A percentile compares a stretch with the other conserved stretches of the same genome.
Conservation (phyloP, 1,284 basidiomycete species). For the Exsudoporus floridanus region DNA sequence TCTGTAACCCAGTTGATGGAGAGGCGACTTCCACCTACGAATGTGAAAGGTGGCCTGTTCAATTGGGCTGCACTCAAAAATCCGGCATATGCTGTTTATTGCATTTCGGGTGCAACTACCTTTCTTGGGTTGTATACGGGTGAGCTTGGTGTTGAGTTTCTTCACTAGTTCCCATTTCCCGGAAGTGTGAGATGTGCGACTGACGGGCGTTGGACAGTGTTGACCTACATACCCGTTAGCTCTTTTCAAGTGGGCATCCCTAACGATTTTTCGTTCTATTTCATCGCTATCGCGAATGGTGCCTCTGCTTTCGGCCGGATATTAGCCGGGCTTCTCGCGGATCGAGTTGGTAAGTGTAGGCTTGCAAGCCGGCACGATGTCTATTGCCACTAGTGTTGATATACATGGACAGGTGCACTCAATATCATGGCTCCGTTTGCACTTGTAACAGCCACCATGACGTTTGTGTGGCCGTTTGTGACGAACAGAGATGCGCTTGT, state of each 20-base stretch:
- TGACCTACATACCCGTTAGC: conserved; percentile 50
- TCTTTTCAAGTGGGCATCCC: conserved; percentile 39
- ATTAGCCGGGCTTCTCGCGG: conserved; percentile 40
- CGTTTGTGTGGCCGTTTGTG: conserved; percentile 47
- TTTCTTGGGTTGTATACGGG: conserved; percentile 66
- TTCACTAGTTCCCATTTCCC: neutral
- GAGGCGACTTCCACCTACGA: conserved; percentile 43
- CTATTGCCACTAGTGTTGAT: neutral
- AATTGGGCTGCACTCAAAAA: conserved; percentile 43
- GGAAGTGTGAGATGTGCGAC: neutral
- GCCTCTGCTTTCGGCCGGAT: conserved; percentile 47
- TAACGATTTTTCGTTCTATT: conserved; percentile 42
- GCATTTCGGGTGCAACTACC: conserved; percentile 41
- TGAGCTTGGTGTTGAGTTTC: conserved; percentile 22
- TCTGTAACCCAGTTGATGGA: conserved; percentile 41
- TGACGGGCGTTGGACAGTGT: conserved; percentile 33
- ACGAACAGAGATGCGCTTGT: conserved; percentile 34
- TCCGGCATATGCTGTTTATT: conserved; percentile 41
- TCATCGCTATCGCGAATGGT: conserved; percentile 49
- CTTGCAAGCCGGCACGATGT: neutral
- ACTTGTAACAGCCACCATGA: conserved; percentile 39
- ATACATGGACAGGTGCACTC: conserved; percentile 34
- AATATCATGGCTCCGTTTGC: conserved; percentile 47
- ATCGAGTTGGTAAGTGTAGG: conserved; percentile 37
- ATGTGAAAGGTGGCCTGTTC: conserved; percentile 42